Conservation (phyloP, 2,329 filamentous ascomycete genomes). For the Bipolaris gigantea region DNA sequence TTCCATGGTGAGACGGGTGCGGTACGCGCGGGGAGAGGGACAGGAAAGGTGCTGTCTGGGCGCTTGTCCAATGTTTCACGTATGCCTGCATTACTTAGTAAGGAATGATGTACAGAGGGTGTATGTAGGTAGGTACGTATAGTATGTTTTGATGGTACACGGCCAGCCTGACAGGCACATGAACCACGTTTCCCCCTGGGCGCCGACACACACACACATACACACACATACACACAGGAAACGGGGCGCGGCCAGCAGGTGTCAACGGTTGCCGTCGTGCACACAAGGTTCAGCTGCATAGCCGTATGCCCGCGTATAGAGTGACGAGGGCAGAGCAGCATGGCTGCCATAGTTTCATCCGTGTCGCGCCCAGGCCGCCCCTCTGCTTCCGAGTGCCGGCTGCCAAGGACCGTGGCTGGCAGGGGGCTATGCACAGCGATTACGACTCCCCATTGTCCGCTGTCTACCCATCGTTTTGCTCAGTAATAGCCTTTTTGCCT, state of each 20-base stretch:
- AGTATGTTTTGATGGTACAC: background rate
- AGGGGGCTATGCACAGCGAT: constrained; percentile 27
- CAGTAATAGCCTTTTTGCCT: constrained; percentile 12
- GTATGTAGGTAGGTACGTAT: background rate
- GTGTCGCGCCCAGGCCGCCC: constrained; percentile 25
- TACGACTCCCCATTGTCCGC: constrained; percentile 23
- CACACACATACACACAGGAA: too few relatives aligned
- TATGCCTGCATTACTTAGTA: constrained; percentile 3
- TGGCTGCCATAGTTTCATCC: constrained; percentile 20
- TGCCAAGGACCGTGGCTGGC: constrained; percentile 20
- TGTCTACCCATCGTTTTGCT: constrained; percentile 14
- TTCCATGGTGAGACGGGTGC: constrained; percentile 11
- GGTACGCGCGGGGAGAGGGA: constrained; percentile 8
- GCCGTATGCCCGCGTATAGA: background rate
- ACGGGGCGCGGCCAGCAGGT: too few relatives aligned
- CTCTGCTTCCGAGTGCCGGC: constrained; percentile 12
- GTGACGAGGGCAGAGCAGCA: background rate
- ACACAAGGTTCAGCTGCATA: background rate
- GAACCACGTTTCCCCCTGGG: background rate
- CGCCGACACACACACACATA: background rate
- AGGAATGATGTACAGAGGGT: too few relatives aligned
- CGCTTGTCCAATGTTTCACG: background rate
- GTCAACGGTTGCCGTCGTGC: background rate
- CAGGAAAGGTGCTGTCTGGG: constrained; percentile 5
- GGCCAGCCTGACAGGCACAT: background rate